Base-by-base conservation (phyloP, 805 yeast genomes). In the Scheffersomyces amazonensis region DNA sequence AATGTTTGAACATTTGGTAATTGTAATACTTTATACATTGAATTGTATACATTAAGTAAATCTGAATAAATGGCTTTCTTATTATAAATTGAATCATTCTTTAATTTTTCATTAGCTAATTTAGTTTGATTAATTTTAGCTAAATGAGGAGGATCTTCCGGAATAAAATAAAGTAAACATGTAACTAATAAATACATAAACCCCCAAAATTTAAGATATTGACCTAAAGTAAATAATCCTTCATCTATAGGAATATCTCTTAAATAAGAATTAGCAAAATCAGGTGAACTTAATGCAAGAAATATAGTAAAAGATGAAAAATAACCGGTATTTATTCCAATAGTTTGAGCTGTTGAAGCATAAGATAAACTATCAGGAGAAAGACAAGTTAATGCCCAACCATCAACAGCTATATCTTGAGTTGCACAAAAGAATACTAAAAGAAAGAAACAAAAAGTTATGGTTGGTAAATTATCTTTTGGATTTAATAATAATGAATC, bases 321-420 rank as follows among this genome's bases (percentile, higher is more conserved):
- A 56, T 91, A 93, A 16, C 99, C 99, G 2, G 91, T 75, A 64
- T 93, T 93, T 44, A 93, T 73, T 0, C 99, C 99, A 32, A 93
- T 79, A 0, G 99, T 93, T 62, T 93, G 99, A 0, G 99, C 99
- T 0, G 99, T 93, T 4, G 96, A 87, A 0, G 99, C 98, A 66
- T 80, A 93, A 13, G 95, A 81, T 44, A 93, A 69, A 11, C 95
- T 83, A 19, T 77, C 78, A 18, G 81, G 80, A 13, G 90, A 80
- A 36, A 93, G 69, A 28, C 91, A 80, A 1, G 96, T 93, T 53
- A 93, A 66, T 0, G 98, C 97, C 99, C 99, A 93, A 9, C 99
- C 98, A 64, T 93, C 99, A 16, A 93, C 99, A 0, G 99, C 98
- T 39, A 93, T 93, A 58, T 93, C 99, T 61, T 93, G 99, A 0